Evolutionary conservation across 2,329 filamentous ascomycete species (phyloP), one percentile per base, ranked within the genome.

Genomic region (Scedosporium dehoogii): DNA sequence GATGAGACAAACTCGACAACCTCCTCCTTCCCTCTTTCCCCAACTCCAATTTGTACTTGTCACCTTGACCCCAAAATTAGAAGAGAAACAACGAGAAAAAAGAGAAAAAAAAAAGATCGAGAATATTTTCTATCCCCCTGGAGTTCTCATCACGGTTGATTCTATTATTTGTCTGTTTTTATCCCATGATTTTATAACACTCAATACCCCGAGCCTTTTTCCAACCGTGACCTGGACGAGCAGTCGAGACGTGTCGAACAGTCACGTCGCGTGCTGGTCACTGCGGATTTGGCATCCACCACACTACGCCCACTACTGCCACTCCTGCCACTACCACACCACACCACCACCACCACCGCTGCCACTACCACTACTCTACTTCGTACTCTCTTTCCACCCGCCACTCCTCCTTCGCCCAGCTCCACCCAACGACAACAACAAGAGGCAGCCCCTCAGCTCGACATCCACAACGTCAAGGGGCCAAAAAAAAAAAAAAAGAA

Each of bases 41-140:
- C 6, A 29, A 46, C 53, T 55, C 27, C 29, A 29, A 9, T 58
- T 7, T 14, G 33, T 38, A 48, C 33, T 46, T 58, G 41, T 12
- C 33, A 33, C n/a, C 18, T 48, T 23, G 46, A 55, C 23, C 58
- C 67, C 67, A 66, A 68, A 67, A 65, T 65, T 67, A 66, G 29
- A 7, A 7, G 29, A 10, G 9, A 38, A 38, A 38, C 4, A 3
- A 38, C 12, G 33, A 12, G 4, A 14, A 14, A 38, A 4, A 38
- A 38, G 3, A 38, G 14, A 4, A 38, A 10, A 38, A 38, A 38
- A 38, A n/a, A 23, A 42, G 56, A 25, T 3, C n/a, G 23, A 23
- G 33, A 58, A 2, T 58, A 21, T 58, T 59, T 41, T 29, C n/a
- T 27, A 16, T 48, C 58, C 1, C 58, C 1, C 16, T 44, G 65